Base-by-base conservation (phyloP, 2,329 filamentous ascomycete species). In the Arthroderma sp. region DNA sequence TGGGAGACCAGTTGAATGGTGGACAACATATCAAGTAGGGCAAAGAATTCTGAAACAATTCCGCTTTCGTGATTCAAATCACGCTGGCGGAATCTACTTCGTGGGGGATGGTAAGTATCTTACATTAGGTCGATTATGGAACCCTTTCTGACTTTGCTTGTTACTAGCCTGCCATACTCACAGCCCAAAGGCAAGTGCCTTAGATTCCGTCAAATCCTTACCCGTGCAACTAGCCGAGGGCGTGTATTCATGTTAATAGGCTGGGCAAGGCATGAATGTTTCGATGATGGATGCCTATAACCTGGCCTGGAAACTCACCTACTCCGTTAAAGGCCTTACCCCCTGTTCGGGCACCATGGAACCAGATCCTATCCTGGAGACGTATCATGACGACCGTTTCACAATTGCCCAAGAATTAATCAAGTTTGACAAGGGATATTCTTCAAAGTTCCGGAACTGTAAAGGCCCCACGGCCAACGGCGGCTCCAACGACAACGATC, bases 251-350 rank as follows among this genome's bases (percentile, higher is more conserved):
- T 22, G 15, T 22, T 22, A 22, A 27, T 29, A 66, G 68, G 82
- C 82, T 30, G 82, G 82, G 1, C 82, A 50, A 42, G 48, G 48
- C 29, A 86, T 86, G 83, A 86, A 86, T 56, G 83, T 82, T 0
- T 82, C 81, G 3, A 86, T 86, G 65, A 69, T 83, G 42, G 83
- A 68, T 50, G 43, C 48, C 4, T 63, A 61, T 54, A 67, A 68
- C 30, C 53, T 67, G 3, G 63, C 59, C 3, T 66, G 64, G 65
- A 67, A 67, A 46, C 51, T 68, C 5, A 56, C 54, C 27, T 58
- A 62, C 40, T 56, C 58, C 4, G 51, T 67, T 38, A 54, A 63
- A 11, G 65, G 65, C 2, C 55, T 65, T 10, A 54, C 61, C 40
- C 55, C 60, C n/a, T 30, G 48, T 10, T 46, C 51, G 4, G 36